A percentile compares a stretch with the other conserved stretches of the same genome.
Evolutionary conservation across 306 rosid genomes (phyloP).

Genomic region (Trifolium repens): DNA sequence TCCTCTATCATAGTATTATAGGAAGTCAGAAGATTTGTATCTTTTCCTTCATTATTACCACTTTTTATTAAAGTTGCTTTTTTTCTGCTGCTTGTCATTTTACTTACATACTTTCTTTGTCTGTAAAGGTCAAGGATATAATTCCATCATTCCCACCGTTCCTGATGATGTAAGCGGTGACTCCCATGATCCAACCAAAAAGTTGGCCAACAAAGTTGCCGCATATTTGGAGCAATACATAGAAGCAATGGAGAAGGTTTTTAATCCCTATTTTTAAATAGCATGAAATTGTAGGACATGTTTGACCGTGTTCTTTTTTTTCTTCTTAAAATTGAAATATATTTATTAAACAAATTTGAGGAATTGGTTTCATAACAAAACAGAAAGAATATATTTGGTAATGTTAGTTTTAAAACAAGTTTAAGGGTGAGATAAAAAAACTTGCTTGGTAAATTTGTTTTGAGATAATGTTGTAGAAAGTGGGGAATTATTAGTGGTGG

Average conservation of each 20-base stretch:
- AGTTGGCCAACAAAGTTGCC: slow-evolving; percentile 68
- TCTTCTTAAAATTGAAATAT: background rate
- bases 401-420: background rate
- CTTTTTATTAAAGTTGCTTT: background rate
- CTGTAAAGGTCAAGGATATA: slow-evolving; percentile 83
- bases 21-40: slow-evolving; percentile 10
- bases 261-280: slow-evolving; percentile 26
- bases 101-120: slow-evolving; percentile 33
- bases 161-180: slow-evolving; percentile 65
- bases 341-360: background rate
- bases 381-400: background rate
- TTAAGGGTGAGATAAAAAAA: background rate
- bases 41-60: slow-evolving; percentile 16
- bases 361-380: background rate
- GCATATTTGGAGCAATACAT: slow-evolving; percentile 72
- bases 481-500: background rate
- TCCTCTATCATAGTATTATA: slow-evolving; percentile 12
- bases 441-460: background rate
- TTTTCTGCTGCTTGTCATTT: background rate
- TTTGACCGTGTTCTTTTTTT: background rate
- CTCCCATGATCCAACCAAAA: slow-evolving; percentile 63
- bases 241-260: slow-evolving; percentile 97
- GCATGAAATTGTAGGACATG: background rate
- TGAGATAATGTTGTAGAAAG: background rate
- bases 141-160: slow-evolving; percentile 65